Evolutionary conservation across 306 rosid genomes (phyloP).

Genomic region (Vachellia collinsii): DNA sequence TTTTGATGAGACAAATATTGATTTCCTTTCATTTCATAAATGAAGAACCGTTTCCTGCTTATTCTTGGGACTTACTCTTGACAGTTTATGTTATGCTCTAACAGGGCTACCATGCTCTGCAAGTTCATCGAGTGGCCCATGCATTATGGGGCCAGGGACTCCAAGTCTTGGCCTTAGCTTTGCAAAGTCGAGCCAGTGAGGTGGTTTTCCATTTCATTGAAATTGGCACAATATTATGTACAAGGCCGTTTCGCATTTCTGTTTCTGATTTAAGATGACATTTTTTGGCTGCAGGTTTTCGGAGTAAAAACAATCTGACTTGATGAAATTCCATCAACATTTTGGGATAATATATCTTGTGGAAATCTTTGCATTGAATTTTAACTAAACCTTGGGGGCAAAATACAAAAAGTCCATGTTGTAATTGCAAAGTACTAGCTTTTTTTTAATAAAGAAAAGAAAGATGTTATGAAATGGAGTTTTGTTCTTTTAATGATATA

Average conservation of each 20-base stretch:
- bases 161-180: conserved; percentile 76
- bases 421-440: not conserved
- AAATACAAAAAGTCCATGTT: conserved; percentile 25
- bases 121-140: conserved; percentile 84
- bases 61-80: conserved; percentile 17
- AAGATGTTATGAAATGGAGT: not conserved
- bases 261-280: conserved; percentile 20
- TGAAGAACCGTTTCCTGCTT: conserved; percentile 3
- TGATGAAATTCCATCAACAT: conserved; percentile 3
- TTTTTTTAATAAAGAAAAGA: conserved; percentile 30
- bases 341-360: conserved; percentile 13
- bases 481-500: conserved; percentile 16
- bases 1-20: conserved; percentile 1
- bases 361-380: conserved; percentile 6
- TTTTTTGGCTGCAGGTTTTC: conserved; percentile 71
- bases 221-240: conserved; percentile 3
- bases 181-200: conserved; percentile 93
- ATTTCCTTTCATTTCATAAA: not conserved
- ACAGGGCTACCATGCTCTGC: conserved; percentile 92
- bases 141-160: conserved; percentile 82
- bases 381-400: not conserved
- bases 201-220: conserved; percentile 49
- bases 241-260: conserved; percentile 22
- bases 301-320: conserved; percentile 39
- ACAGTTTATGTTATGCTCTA: conserved; percentile 33